Percentiles rank a stretch among this genome's conserved stretches.
These are phyloP conservation scores for Salicornia ramosissima DNA, from an alignment of 148 eudicot species.

Conservation along the genomic window DNA sequence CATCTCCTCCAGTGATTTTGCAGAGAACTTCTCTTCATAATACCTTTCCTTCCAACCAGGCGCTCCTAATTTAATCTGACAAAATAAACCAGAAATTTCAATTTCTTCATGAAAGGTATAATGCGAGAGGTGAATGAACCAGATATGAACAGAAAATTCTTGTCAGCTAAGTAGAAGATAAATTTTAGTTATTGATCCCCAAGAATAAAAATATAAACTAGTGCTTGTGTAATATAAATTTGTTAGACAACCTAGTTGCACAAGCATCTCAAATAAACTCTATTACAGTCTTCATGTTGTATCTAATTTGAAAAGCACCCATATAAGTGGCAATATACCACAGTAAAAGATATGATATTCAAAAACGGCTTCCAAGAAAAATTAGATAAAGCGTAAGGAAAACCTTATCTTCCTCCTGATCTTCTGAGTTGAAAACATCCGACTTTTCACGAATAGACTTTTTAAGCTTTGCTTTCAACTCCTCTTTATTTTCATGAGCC, in stretches of 20 bases:
- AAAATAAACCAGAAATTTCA: neutral
- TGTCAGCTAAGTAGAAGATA: too few species aligned
- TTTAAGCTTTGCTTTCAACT: constrained; percentile 75
- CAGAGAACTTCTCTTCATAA: constrained; percentile 84
- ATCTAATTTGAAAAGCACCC: neutral
- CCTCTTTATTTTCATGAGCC: constrained; percentile 78
- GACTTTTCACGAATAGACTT: constrained; percentile 71
- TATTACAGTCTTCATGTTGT: neutral
- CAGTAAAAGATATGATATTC: neutral
- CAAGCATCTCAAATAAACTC: neutral
- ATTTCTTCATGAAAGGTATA: too few species aligned
- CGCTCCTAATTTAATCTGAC: constrained; percentile 75
- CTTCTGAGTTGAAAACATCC: constrained; percentile 66
- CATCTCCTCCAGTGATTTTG: constrained; percentile 67
- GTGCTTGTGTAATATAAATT: too few species aligned
- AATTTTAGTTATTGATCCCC: too few species aligned
- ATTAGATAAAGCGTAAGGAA: neutral
- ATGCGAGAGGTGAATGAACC: too few species aligned
- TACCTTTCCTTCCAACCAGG: constrained; percentile 98
- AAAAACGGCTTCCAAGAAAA: neutral
- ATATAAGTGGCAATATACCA: neutral
- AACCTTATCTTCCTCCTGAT: constrained; percentile 88
- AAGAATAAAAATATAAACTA: too few species aligned
- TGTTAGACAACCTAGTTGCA: too few species aligned
- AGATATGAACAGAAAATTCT: too few species aligned